Percentiles rank a stretch among this genome's conserved stretches.
Evolutionary conservation across 495 filamentous ascomycete species (phyloP).

Genomic region (Friedmanniomyces endolithicus): DNA sequence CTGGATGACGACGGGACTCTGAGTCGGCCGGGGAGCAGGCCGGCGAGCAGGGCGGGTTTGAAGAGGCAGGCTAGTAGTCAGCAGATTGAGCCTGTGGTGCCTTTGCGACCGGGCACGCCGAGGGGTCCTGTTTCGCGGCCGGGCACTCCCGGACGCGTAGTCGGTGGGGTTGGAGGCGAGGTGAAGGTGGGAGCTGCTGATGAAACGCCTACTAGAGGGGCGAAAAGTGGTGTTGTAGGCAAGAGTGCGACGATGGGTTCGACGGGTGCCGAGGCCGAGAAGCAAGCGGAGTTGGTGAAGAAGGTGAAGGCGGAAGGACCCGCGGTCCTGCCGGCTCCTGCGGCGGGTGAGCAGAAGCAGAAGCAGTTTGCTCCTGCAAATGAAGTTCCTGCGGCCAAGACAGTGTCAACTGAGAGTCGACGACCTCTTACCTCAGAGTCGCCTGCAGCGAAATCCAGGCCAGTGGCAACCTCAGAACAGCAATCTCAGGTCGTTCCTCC

Average conservation of each 20-base stretch:
- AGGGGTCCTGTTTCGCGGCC: not conserved
- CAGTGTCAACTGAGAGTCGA: not conserved
- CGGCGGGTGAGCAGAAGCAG: not conserved
- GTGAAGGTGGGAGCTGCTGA: not conserved
- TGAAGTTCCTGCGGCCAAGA: not conserved
- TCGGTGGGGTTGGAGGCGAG: not conserved
- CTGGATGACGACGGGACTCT: constrained; percentile 5
- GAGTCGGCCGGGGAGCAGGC: not conserved
- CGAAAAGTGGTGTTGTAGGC: not conserved
- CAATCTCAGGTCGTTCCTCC: not conserved
- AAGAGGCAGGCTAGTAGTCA: not conserved
- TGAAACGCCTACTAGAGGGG: constrained; percentile 12
- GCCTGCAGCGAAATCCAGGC: not conserved
- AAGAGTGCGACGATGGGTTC: too few relatives aligned
- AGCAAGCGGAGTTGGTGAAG: not conserved
- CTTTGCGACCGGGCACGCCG: constrained; percentile 10
- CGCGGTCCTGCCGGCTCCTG: not conserved
- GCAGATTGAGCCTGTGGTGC: constrained; percentile 12
- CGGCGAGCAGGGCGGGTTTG: constrained; percentile 5
- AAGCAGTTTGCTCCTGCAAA: not conserved
- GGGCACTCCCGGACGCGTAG: not conserved
- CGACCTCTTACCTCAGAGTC: not conserved
- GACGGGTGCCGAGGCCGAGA: not conserved
- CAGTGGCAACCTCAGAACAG: not conserved
- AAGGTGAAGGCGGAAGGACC: not conserved